Percentiles rank a stretch among this genome's conserved stretches.
phyloP scores from a whole-genome alignment of 345 rosid species.

The Gynandropsis gynandra region DNA sequence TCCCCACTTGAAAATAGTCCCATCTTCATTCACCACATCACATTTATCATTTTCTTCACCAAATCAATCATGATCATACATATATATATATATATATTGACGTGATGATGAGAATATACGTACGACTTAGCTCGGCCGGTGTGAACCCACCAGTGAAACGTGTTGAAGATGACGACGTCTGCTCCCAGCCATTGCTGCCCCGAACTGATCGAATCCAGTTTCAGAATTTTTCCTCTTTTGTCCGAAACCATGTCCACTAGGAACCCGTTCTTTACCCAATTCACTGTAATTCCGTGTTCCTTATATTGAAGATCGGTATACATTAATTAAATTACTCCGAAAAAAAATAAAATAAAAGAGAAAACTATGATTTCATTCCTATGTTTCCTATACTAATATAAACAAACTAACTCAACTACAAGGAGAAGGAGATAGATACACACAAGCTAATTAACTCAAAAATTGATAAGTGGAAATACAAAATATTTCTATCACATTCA shows the following conservation, averaged over 20 bases:
- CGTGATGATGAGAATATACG: neutral
- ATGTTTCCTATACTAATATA: no score
- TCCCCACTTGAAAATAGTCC: slow-evolving; percentile 53
- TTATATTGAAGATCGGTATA: neutral
- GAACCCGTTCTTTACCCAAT: slow-evolving; percentile 42
- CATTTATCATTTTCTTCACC: neutral
- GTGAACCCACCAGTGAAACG: slow-evolving; percentile 67
- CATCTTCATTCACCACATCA: slow-evolving; percentile 46
- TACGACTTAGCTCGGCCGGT: slow-evolving; percentile 36
- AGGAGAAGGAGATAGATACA: no score
- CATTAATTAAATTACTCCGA: neutral
- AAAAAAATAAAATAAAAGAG: neutral
- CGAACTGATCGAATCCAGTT: slow-evolving; percentile 44
- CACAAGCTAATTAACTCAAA: no score
- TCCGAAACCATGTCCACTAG: slow-evolving; percentile 41
- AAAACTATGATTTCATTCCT: neutral
- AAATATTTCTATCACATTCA: no score
- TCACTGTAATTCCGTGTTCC: slow-evolving; percentile 40
- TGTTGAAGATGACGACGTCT: slow-evolving; percentile 57
- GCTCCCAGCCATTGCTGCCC: slow-evolving; percentile 41
- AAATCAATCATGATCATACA: neutral
- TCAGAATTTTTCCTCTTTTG: slow-evolving; percentile 39
- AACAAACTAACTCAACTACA: no score
- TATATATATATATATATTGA: neutral
- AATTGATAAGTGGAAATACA: no score